Base-by-base conservation (phyloP, 1,284 basidiomycete species). In the Ceratobasidium sp. region DNA sequence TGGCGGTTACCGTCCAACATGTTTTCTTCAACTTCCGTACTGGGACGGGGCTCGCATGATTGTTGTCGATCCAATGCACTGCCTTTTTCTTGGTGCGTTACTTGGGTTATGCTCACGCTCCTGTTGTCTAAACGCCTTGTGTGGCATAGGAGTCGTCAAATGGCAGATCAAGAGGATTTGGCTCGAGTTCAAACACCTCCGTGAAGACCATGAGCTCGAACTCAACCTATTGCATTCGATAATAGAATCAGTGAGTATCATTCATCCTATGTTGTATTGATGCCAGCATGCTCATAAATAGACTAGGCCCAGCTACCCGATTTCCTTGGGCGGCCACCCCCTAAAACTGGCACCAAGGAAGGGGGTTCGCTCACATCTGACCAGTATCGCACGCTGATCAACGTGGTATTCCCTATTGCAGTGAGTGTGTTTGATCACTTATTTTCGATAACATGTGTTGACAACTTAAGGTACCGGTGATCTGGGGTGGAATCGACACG, bases 11-110 rank as follows among this genome's bases (percentile, higher is more conserved):
- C 63, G 63, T n/a, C 39, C 51, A 22, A 27, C 24, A 14, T 48
- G 48, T 16, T 48, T 65, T n/a, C 63, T 65, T 27, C 29, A 53
- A n/a, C 34, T 65, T 37, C 68, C 68, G 11, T 71, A 71, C 53
- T 71, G 68, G 68, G 54, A 71, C 27, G 68, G 68, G 46, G 68
- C 54, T 31, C 68, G 43, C 31, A 71, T 71, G 68, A 41, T 71
- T 34, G 54, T 71, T 24, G 68, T 71, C 16, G 68, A 71, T 29
- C 68, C 68, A 29, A 71, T 71, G 68, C 68, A 71, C 22, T 71
- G 68, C 27, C 19, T 71, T 8, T 71, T 71, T 37, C 56, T 71
- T 13, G 68, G 68, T 71, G 54, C 49, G 39, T 54, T 43, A 22
- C 11, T 39, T 39, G 37, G 11, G 11, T 39, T 39, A 39, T 13